A percentile compares a stretch with the other conserved stretches of the same genome.
phyloP scores from a whole-genome alignment of 108 stramenopile species.

The Bacterosira constricta region DNA sequence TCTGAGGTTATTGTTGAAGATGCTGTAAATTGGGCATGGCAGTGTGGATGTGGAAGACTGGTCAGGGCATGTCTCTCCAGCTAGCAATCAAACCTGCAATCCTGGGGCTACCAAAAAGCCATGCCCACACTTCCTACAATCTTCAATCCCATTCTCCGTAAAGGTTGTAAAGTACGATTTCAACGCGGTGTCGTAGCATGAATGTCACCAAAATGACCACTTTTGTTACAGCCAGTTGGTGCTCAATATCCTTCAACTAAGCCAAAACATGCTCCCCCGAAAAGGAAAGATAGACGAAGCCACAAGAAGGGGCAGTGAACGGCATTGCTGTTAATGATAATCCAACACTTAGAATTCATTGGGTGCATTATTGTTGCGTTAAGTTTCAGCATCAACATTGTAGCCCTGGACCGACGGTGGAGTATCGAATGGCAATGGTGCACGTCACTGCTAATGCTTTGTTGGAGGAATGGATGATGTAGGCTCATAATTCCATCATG shows the following conservation, averaged over 20 bases:
- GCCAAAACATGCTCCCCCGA: slow-evolving; percentile 69
- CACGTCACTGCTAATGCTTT: slow-evolving; percentile 85
- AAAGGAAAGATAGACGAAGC: slow-evolving; percentile 88
- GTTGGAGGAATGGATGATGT: slow-evolving; percentile 55
- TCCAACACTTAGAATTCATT: slow-evolving; percentile 88
- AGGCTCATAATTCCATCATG: slow-evolving; percentile 95
- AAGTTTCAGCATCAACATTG: slow-evolving; percentile 34
- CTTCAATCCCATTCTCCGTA: slow-evolving; percentile 92
- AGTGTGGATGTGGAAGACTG: no score
- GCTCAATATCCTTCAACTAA: slow-evolving; percentile 71
- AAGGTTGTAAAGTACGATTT: slow-evolving; percentile 89
- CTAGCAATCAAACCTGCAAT: no score
- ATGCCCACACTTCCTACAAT: slow-evolving; percentile 93
- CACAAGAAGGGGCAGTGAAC: slow-evolving; percentile 87
- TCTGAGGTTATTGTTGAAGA: no score
- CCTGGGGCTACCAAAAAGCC: slow-evolving; percentile 88
- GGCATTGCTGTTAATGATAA: slow-evolving; percentile 93
- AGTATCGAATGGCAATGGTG: slow-evolving; percentile 89
- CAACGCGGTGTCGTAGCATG: slow-evolving; percentile 89
- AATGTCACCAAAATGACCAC: slow-evolving; percentile 74
- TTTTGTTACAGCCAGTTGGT: slow-evolving; percentile 65
- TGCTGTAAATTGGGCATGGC: no score
- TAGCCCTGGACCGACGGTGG: slow-evolving; percentile 94
- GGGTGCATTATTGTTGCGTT: slow-evolving; percentile 18
- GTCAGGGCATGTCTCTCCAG: no score